Conservation (phyloP, 169 alveolate species). For the Plasmodium reichenowi region DNA sequence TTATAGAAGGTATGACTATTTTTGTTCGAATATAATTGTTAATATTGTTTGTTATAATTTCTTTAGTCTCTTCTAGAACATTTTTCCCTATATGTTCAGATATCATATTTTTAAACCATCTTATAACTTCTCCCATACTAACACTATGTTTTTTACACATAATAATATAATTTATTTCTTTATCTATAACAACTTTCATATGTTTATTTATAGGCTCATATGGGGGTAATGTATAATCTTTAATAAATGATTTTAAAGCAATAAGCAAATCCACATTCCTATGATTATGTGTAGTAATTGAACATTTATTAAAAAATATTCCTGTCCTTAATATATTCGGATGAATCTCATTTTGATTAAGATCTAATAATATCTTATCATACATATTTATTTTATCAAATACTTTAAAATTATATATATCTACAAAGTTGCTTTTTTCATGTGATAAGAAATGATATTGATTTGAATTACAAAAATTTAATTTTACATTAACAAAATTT, state of each 20-base stretch:
- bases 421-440: constrained; percentile 21
- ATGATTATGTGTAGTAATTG: constrained; percentile 76
- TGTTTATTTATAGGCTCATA: constrained; percentile 81
- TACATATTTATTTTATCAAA: constrained; percentile 68
- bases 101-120: constrained; percentile 80
- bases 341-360: constrained; percentile 79
- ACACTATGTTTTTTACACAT: constrained; percentile 81
- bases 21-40: constrained; percentile 74
- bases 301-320: constrained; percentile 78
- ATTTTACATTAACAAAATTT: constrained; percentile 25
- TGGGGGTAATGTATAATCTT: constrained; percentile 82
- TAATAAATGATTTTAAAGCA: constrained; percentile 80
- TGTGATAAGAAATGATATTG: constrained; percentile 49
- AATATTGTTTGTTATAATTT: constrained; percentile 56
- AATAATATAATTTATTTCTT: constrained; percentile 80
- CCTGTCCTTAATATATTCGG: constrained; percentile 83
- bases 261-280: constrained; percentile 79
- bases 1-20: constrained; percentile 65
- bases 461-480: constrained; percentile 31
- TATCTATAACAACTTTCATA: constrained; percentile 78
- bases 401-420: constrained; percentile 49
- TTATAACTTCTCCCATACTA: constrained; percentile 83
- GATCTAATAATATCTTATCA: constrained; percentile 65
- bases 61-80: constrained; percentile 59
- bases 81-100: constrained; percentile 62